Base-by-base conservation (phyloP, 1,284 basidiomycete species). In the Sporisorium exsertum region DNA sequence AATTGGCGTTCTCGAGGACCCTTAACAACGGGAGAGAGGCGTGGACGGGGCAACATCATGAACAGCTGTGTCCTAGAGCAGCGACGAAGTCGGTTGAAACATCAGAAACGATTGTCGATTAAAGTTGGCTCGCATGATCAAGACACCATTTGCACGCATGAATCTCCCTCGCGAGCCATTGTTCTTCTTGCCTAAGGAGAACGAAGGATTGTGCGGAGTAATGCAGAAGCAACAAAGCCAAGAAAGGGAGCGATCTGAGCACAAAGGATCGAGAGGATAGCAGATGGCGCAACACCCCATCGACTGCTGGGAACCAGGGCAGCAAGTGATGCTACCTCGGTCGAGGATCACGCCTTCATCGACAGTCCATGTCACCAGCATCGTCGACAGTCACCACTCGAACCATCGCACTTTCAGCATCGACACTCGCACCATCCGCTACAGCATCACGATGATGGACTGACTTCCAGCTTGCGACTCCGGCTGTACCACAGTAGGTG, bases 271-370 rank as follows among this genome's bases (percentile, higher is more conserved):
- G 16, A 5, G 37, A 18, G 10, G 49, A 20, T 15, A 5, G 49
- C n/a, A 5, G 49, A 50, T 50, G 49, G 49, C 49, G 49, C 49
- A 50, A 50, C 49, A 37, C 13, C 8, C 10, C 35, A 13, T 37
- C 35, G 35, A 27, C 43, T 46, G 43, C 43, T n/a, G 43, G 43
- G 29, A 32, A 32, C 29, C n/a, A n/a, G n/a, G n/a, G n/a, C n/a
- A n/a, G n/a, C n/a, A n/a, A n/a, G 55, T 57, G 55, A 35, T 57
- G 55, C 55, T 57, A 57, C 6, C 29, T 24, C 24, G 13, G 7
- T 9, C n/a, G 5, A 46, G 9, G 43, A 57, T 57, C 32, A 57
- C 55, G 55, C 43, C 55, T 57, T 57, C 42, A 16, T 27, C 24
- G 16, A 10, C 22, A 16, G 20, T 37, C 8, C 29, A n/a, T 50